Conservation (phyloP, 768 basidiomycete species). For the Amanita pallidorosea region DNA sequence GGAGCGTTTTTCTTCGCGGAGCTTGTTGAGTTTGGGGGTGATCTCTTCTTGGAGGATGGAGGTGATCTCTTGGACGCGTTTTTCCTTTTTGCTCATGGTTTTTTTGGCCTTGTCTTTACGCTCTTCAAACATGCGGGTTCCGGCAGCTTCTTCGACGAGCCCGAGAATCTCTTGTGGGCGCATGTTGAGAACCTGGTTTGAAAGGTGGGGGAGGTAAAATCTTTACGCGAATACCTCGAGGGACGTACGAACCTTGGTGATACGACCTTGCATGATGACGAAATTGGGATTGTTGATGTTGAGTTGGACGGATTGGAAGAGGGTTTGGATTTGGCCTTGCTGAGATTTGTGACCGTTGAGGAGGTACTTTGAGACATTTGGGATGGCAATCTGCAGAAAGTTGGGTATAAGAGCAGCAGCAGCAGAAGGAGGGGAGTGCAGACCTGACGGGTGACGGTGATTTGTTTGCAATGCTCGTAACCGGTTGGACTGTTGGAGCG, state of each 20-base stretch:
- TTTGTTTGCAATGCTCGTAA: conserved; percentile 69
- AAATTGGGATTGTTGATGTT: conserved; percentile 99
- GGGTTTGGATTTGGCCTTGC: conserved; percentile 74
- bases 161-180: conserved; percentile 94
- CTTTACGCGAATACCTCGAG: neutral
- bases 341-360: conserved; percentile 91
- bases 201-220: neutral
- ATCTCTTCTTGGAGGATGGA: conserved; percentile 81
- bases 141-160: conserved; percentile 98
- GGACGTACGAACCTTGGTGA: conserved; percentile 67
- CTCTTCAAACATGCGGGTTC: conserved; percentile 98
- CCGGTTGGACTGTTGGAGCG: conserved; percentile 74
- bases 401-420: too few species aligned
- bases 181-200: conserved; percentile 82
- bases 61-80: conserved; percentile 84
- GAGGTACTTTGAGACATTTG: conserved; percentile 90
- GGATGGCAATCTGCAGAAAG: conserved; percentile 68
- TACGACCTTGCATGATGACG: conserved; percentile 98
- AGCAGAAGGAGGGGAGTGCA: conserved; percentile 9
- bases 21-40: conserved; percentile 85
- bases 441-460: conserved; percentile 95
- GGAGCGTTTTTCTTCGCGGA: conserved; percentile 80
- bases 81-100: conserved; percentile 96
- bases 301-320: conserved; percentile 95
- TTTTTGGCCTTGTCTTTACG: conserved; percentile 93